Percentiles rank a stretch among this genome's conserved stretches.
Evolutionary conservation across 2,329 filamentous ascomycete genomes (phyloP).

Genomic region (Colletotrichum agaves): DNA sequence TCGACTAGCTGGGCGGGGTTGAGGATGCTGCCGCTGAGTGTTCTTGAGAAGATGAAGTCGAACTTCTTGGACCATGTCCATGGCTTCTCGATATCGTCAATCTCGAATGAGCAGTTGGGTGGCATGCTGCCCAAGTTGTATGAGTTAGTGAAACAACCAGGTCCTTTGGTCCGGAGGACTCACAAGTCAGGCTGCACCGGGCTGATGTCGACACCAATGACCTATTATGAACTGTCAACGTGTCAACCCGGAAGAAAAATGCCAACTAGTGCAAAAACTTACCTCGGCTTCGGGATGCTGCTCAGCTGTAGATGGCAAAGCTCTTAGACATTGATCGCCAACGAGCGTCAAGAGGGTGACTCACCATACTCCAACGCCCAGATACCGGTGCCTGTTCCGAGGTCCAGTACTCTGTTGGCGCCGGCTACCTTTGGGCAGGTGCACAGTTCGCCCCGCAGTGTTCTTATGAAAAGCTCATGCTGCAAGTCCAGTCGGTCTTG

Average conservation of each 20-base stretch:
- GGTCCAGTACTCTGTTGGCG: conserved; percentile 40
- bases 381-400: conserved; percentile 43
- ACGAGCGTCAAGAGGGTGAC: not conserved
- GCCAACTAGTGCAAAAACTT: not conserved
- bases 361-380: conserved; percentile 45
- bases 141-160: not conserved
- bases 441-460: conserved; percentile 46
- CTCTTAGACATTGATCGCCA: not conserved
- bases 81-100: conserved; percentile 49
- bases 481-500: conserved; percentile 46
- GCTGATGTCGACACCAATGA: conserved; percentile 35
- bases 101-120: conserved; percentile 56
- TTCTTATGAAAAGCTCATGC: conserved; percentile 49
- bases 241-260: too few relatives aligned
- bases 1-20: conserved; percentile 42
- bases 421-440: conserved; percentile 42
- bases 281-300: conserved; percentile 46
- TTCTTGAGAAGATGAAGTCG: conserved; percentile 50
- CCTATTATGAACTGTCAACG: not conserved
- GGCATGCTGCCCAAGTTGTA: conserved; percentile 45
- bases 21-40: conserved; percentile 45
- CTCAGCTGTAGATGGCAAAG: conserved; percentile 39
- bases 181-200: conserved; percentile 35
- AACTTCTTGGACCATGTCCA: conserved; percentile 48
- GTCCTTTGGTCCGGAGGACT: not conserved